These are phyloP conservation scores for Hanseniaspora guilliermondii DNA, from an alignment of 805 yeast genomes.

Conservation along the genomic window DNA sequence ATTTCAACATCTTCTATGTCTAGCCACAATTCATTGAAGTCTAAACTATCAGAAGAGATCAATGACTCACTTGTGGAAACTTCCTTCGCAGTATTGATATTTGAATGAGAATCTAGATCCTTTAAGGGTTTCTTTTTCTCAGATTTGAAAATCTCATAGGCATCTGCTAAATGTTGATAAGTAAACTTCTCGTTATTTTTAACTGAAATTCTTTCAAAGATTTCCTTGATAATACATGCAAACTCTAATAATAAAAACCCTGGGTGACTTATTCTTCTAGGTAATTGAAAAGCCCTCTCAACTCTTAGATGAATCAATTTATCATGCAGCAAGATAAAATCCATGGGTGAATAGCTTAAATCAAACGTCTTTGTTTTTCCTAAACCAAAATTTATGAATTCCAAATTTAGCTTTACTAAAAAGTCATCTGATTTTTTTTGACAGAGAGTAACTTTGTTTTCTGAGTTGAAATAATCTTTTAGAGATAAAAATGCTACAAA, in stretches of 20 bases:
- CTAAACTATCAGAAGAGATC: not conserved
- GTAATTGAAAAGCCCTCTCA: not conserved
- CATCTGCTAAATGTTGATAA: not conserved
- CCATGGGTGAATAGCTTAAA: not conserved
- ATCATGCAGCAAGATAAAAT: not conserved
- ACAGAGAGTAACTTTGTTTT: not conserved
- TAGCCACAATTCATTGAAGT: not conserved
- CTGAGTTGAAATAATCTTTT: not conserved
- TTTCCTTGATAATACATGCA: not conserved
- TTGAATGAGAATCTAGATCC: no score
- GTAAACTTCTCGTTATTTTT: not conserved
- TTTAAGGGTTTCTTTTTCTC: not conserved
- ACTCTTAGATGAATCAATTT: not conserved
- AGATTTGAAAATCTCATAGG: not conserved
- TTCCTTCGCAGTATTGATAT: not conserved
- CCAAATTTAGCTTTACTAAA: not conserved
- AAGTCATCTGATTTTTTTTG: not conserved
- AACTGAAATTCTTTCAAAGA: not conserved
- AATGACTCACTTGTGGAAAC: not conserved
- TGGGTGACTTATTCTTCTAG: not conserved
- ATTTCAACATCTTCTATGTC: not conserved
- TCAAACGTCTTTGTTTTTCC: not conserved
- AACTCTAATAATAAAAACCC: not conserved
- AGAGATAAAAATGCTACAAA: not conserved
- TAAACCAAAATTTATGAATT: not conserved